Conservation (phyloP, 2,329 filamentous ascomycete species). For the Emericellopsis cladophorae region DNA sequence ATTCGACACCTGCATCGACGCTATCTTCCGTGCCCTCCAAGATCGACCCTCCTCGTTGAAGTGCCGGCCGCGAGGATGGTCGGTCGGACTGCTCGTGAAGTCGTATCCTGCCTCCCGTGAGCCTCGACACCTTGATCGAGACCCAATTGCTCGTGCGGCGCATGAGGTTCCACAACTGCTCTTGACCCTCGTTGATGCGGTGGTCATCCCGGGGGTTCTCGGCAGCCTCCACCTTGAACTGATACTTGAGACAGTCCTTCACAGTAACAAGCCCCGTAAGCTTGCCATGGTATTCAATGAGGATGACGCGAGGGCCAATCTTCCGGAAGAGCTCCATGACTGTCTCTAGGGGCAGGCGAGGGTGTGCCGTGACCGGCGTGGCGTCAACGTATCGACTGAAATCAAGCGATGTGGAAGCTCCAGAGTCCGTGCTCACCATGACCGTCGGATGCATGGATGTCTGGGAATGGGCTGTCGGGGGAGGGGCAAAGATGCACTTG, state of each 20-base stretch:
- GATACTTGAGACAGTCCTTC: slow-evolving; percentile 94
- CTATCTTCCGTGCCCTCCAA: slow-evolving; percentile 28
- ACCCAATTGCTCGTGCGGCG: slow-evolving; percentile 44
- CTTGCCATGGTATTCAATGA: slow-evolving; percentile 80
- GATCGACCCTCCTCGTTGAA: slow-evolving; percentile 30
- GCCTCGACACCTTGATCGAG: slow-evolving; percentile 36
- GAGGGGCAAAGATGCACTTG: slow-evolving; percentile 59
- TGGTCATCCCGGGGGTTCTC: slow-evolving; percentile 57
- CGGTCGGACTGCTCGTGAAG: slow-evolving; percentile 26
- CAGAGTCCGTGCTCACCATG: slow-evolving; percentile 45
- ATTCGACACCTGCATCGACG: slow-evolving; percentile 27
- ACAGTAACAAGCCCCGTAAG: slow-evolving; percentile 82
- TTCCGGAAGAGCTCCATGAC: slow-evolving; percentile 99
- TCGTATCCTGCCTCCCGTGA: slow-evolving; percentile 44
- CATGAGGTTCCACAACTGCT: slow-evolving; percentile 50
- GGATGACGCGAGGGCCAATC: slow-evolving; percentile 84
- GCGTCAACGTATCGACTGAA: slow-evolving; percentile 81
- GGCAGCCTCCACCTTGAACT: slow-evolving; percentile 87
- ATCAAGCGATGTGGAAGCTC: slow-evolving; percentile 51
- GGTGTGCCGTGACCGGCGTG: slow-evolving; percentile 83
- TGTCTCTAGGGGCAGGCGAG: slow-evolving; percentile 81
- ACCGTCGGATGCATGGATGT: slow-evolving; percentile 26
- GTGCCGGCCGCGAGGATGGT: slow-evolving; percentile 18
- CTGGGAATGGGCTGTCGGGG: slow-evolving; percentile 12
- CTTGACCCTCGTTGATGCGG: slow-evolving; percentile 43